Base-by-base conservation (phyloP, 2,329 filamentous ascomycete genomes). In the Penicillium sp. region DNA sequence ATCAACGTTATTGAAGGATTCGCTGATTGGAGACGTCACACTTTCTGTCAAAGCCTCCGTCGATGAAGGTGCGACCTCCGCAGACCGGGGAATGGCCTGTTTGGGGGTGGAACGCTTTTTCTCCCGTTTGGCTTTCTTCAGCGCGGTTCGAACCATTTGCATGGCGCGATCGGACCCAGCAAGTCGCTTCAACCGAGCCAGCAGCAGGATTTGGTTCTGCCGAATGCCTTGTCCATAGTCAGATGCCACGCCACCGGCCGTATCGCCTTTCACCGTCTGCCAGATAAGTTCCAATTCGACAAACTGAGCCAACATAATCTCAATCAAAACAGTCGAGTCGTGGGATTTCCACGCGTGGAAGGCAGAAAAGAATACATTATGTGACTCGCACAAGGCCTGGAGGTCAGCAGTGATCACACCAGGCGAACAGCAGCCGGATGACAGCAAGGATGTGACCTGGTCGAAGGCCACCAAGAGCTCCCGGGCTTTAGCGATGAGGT, bases 281-380 rank as follows among this genome's bases (percentile, higher is more conserved):
- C 79, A 79, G 11, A 82, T 82, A 12, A 77, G 69, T 51, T 82
- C 79, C 12, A 82, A 65, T 53, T 80, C 78, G 27, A 80, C 75
- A 50, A 82, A 82, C 16, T 79, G 78, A 7, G 75, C 76, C 12
- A 82, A 67, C 79, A 82, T 82, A 26, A 78, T 79, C 47, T 81
- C 76, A 42, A 82, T 72, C 30, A 82, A 59, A 2, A 78, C 72
- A 11, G 71, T 76, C 1, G 77, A 77, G 50, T 82, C 79, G 45
- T 78, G 74, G 9, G 77, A 68, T 54, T 80, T 79, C 79, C 79
- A 82, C 3, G 78, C 76, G 42, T 77, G 73, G 51, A 82, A 82
- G 9, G 77, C 77, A 6, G 75, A 73, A 30, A 76, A 71, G 51
- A 80, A 82, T 2, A 76, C 69, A 33, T 74, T 69, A 49, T 80